These are phyloP conservation scores for Kregervanrija pseudodelftensis DNA, from an alignment of 805 yeast species.

Conservation along the genomic window DNA sequence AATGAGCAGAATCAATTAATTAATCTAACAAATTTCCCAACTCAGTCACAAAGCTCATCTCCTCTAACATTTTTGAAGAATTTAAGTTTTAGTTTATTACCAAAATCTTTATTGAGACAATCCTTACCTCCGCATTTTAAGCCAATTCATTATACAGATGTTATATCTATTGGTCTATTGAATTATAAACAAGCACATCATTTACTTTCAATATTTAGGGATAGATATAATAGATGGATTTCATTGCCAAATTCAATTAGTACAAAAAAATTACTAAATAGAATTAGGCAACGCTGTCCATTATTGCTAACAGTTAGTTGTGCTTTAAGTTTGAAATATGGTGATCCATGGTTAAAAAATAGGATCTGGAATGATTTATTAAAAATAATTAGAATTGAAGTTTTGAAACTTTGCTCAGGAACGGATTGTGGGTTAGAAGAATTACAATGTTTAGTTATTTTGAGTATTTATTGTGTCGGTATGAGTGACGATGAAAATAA, in stretches of 20 bases:
- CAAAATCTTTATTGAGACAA: slow-evolving; percentile 1
- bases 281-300: slow-evolving; percentile 47
- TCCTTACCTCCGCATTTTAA: slow-evolving; percentile 5
- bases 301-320: slow-evolving; percentile 63
- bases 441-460: slow-evolving; percentile 58
- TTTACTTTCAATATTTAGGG: slow-evolving; percentile 51
- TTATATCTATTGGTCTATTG: slow-evolving; percentile 44
- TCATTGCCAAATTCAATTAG: slow-evolving; percentile 53
- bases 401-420: slow-evolving; percentile 36
- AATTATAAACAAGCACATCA: slow-evolving; percentile 39
- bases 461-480: slow-evolving; percentile 59
- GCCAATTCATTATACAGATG: slow-evolving; percentile 28
- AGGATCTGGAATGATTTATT: slow-evolving; percentile 38
- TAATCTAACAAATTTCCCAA: slow-evolving; percentile 5
- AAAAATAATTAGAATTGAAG: slow-evolving; percentile 41
- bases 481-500: slow-evolving; percentile 29
- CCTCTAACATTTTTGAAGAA: slow-evolving; percentile 3
- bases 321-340: slow-evolving; percentile 51
- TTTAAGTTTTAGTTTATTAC: neutral
- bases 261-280: slow-evolving; percentile 40
- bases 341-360: slow-evolving; percentile 31
- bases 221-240: slow-evolving; percentile 72
- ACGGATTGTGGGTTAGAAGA: slow-evolving; percentile 46
- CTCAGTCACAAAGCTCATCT: slow-evolving; percentile 2
- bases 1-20: neutral